Evolutionary conservation across 2,329 filamentous ascomycete species (phyloP), one percentile per base, ranked within the genome.

Genomic region (Colletotrichum musae): DNA sequence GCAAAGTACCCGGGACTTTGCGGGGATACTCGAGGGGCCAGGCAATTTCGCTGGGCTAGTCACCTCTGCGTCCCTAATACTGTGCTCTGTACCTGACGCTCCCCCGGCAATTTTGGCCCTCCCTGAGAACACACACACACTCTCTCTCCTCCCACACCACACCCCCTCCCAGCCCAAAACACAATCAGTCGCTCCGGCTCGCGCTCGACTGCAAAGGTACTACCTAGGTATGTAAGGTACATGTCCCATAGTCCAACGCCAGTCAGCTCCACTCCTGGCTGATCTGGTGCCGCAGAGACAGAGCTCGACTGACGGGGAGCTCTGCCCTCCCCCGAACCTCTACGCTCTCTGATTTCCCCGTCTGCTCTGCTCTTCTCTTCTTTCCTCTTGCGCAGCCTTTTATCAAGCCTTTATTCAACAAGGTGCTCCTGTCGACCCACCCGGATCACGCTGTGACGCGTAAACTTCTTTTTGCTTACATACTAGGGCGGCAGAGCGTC

Each of bases 221-320:
- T 24, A 24, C 21, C 21, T 24, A 24, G 21, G 21, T 24, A 24
- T 24, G 21, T 48, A 45, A 67, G 57, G 67, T 67, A 70, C 62
- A 60, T 69, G 56, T 28, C 53, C 39, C 32, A 62, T 69, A 60
- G 57, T 54, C 36, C 63, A 67, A 54, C 63, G 62, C 67, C 62
- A 60, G 63, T 53, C 43, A 67, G 67, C 67, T 67, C 67, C 67
- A 70, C 67, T 67, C 63, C 67, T 66, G 63, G 67, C 67, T 70
- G 67, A 70, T 70, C 67, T 56, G 45, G 63, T 32, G 56, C 62
- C 48, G 26, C 50, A 69, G 45, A 47, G 54, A 51, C 56, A 57
- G 67, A 61, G 56, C 67, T 61, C 28, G 57, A 70, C 62, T 67
- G 67, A 74, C 73, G 73, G 74, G 75, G 78, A 79, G 77, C 78